Conservation (phyloP, 2,329 filamentous ascomycete species). For the Sporothrix globosa region DNA sequence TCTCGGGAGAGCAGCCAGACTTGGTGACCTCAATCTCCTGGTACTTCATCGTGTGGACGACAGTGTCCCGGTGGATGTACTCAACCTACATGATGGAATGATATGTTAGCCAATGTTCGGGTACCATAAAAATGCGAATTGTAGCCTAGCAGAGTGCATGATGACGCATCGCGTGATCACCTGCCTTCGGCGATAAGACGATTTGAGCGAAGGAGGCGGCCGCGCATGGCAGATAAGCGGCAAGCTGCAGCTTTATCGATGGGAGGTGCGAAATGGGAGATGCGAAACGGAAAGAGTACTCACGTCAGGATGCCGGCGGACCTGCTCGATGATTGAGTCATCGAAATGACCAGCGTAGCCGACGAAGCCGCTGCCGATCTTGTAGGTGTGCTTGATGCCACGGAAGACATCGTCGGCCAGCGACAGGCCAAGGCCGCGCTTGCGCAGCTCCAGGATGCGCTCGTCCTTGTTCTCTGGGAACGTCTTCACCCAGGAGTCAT, state of each 20-base stretch:
- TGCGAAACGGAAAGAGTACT: conserved; percentile 53
- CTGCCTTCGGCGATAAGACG: conserved; percentile 30
- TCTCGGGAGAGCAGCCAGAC: conserved; percentile 55
- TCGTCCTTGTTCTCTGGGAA: conserved; percentile 62
- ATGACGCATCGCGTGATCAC: conserved; percentile 31
- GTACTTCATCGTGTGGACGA: conserved; percentile 77
- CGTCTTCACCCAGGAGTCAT: conserved; percentile 47
- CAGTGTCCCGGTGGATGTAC: conserved; percentile 91
- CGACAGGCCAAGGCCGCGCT: conserved; percentile 75
- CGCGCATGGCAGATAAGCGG: conserved; percentile 15
- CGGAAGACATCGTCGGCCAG: conserved; percentile 70
- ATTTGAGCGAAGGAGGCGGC: neutral
- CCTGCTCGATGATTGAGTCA: conserved; percentile 87
- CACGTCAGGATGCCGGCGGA: conserved; percentile 95
- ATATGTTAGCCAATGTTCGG: conserved; percentile 12
- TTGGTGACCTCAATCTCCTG: conserved; percentile 45
- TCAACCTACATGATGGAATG: conserved; percentile 70
- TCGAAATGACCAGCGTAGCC: conserved; percentile 98
- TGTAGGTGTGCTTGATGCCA: conserved; percentile 95
- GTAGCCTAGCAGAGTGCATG: conserved; percentile 15
- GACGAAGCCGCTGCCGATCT: conserved; percentile 79
- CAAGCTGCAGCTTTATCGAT: conserved; percentile 26
- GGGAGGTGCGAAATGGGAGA: neutral
- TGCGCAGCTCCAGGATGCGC: conserved; percentile 79
- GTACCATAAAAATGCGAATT: neutral